These are phyloP conservation scores for Phaeotremella skinneri DNA, from an alignment of 768 basidiomycete species.

Conservation along the genomic window DNA sequence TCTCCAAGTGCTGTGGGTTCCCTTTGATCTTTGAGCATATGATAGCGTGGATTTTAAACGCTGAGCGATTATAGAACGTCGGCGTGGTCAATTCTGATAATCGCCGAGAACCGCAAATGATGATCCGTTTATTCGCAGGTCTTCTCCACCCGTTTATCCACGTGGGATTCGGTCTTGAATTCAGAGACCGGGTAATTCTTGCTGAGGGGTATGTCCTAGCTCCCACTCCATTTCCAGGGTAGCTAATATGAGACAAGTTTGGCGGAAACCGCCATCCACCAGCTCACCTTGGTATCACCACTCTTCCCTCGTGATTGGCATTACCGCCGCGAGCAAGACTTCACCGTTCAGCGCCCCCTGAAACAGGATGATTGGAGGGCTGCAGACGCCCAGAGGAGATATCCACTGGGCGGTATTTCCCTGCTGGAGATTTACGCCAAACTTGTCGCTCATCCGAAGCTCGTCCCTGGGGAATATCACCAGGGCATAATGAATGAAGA, in stretches of 20 bases:
- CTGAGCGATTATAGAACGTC: constrained; percentile 5
- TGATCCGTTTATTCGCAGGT: constrained; percentile 33
- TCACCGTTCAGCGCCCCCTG: background rate
- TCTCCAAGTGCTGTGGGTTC: constrained; percentile 29
- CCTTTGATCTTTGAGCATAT: too few species aligned
- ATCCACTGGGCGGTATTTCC: constrained; percentile 16
- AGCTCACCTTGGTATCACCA: constrained; percentile 11
- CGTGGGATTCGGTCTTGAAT: constrained; percentile 41
- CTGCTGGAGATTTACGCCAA: constrained; percentile 34
- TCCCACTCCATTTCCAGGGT: background rate
- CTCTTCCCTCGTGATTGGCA: constrained; percentile 22
- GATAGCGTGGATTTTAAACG: too few species aligned
- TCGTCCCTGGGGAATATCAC: constrained; percentile 25
- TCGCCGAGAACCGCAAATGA: constrained; percentile 26
- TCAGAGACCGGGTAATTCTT: constrained; percentile 34
- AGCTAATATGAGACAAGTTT: constrained; percentile 19
- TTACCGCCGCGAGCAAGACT: constrained; percentile 2
- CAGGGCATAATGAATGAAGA: constrained; percentile 26
- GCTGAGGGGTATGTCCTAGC: constrained; percentile 34
- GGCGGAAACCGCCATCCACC: constrained; percentile 35
- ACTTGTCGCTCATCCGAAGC: constrained; percentile 6
- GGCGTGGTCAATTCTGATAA: constrained; percentile 8
- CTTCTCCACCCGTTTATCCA: constrained; percentile 42
- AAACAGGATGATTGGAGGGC: constrained; percentile 1
- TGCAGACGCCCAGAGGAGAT: constrained; percentile 2